Base-by-base conservation (phyloP, 805 yeast genomes). In the Ogataea paraovalis region DNA sequence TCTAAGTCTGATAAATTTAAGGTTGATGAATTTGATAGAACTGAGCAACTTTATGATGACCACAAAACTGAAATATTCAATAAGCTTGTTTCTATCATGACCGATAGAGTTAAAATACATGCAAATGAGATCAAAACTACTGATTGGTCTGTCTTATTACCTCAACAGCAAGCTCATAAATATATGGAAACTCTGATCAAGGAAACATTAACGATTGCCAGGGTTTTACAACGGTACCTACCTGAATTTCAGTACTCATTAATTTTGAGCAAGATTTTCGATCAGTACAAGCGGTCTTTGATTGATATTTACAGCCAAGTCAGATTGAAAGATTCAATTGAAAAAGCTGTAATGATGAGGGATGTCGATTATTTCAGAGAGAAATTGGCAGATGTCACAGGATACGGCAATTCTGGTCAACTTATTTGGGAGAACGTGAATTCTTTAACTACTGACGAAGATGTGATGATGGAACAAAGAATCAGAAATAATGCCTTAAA, bases 1-100 rank as follows among this genome's bases (percentile, higher is more conserved):
- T 50, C 49, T 9, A 55, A 50, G 41, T 49, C 45, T 32, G 73
- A 70, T 13, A 69, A 66, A 13, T 49, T 64, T 2, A 66, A 62
- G 1, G 68, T 60, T 44, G 66, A 54, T 10, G 71, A 69, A 43
- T 70, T 75, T 48, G 73, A 70, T n/a, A 61, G 61, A 18, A 63
- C 77, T 12, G 59, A 66, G 16, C 63, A 70, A 18, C 64, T 70
- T 27, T 76, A 76, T 58, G 70, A 68, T 40, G 85, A 80, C 47
- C 92, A 85, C 54, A 82, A 82, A 48, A 72, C 69, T 44, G 87
- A 83, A 52, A 71, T 86, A 13, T 78, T 79, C 51, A 68, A 77
- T 39, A 85, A 85, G 59, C 70, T 86, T 39, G 78, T 85, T n/a
- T 73, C 83, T 2, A 76, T 85, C 16, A 85, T 85, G 91, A 71